phyloP scores from a whole-genome alignment of 805 yeast genomes.

The Metschnikowia cubensis region DNA sequence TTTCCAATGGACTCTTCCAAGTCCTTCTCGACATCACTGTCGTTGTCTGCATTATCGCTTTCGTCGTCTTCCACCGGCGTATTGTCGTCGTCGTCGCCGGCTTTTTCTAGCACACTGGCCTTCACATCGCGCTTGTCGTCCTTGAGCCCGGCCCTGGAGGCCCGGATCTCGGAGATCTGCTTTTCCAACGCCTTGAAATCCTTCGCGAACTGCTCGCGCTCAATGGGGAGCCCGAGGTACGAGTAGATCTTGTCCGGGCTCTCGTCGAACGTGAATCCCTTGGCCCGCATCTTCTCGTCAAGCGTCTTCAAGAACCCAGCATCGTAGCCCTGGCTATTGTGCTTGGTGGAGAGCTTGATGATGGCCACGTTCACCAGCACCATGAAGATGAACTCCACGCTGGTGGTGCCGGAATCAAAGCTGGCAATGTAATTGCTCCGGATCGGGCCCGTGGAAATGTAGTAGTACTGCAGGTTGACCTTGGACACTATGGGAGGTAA shows the following conservation, averaged over 20 bases:
- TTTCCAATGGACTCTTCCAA: slow-evolving; percentile 3
- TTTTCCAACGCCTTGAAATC: slow-evolving; percentile 15
- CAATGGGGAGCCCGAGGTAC: slow-evolving; percentile 9
- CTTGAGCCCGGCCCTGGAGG: slow-evolving; percentile 7
- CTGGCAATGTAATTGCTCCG: slow-evolving; percentile 10
- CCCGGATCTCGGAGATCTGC: slow-evolving; percentile 11
- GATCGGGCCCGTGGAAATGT: slow-evolving; percentile 18
- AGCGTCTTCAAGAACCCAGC: slow-evolving; percentile 13
- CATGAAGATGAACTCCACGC: slow-evolving; percentile 16
- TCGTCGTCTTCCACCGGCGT: slow-evolving; percentile 11
- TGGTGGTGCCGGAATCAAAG: slow-evolving; percentile 10
- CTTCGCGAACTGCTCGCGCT: slow-evolving; percentile 14
- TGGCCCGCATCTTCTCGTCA: slow-evolving; percentile 17
- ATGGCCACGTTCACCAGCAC: slow-evolving; percentile 18
- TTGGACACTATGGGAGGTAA: slow-evolving; percentile 16
- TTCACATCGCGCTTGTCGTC: slow-evolving; percentile 6
- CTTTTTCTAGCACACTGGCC: slow-evolving; percentile 8
- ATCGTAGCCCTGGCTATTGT: slow-evolving; percentile 11
- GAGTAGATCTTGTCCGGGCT: slow-evolving; percentile 13
- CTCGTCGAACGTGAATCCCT: slow-evolving; percentile 16
- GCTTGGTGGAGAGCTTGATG: slow-evolving; percentile 15
- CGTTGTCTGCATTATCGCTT: slow-evolving; percentile 6
- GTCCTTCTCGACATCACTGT: slow-evolving; percentile 6
- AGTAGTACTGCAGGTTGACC: slow-evolving; percentile 19
- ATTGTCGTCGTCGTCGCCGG: slow-evolving; percentile 3